Evolutionary conservation across 2,329 filamentous ascomycete species (phyloP).

Genomic region (Colletotrichum destructivum): DNA sequence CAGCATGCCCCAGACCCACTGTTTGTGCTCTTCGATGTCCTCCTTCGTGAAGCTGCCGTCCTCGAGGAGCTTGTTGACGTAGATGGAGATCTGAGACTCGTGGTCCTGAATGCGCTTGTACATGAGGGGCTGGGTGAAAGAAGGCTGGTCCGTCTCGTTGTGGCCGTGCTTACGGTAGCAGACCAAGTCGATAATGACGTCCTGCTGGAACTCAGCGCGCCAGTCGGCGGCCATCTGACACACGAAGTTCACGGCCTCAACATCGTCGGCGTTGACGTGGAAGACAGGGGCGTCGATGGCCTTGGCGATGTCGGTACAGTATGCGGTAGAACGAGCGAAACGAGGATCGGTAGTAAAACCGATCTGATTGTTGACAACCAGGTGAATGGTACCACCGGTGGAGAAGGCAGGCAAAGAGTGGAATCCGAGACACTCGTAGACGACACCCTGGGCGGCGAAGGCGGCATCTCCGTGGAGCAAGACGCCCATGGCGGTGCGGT

Average conservation of each 20-base stretch:
- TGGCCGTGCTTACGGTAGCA: conserved; percentile 99
- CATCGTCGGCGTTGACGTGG: conserved; percentile 99
- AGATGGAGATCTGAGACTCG: conserved; percentile 88
- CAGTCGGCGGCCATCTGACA: conserved; percentile 97
- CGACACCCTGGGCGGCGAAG: conserved; percentile 95
- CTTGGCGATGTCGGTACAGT: conserved; percentile 99
- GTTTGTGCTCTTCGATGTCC: conserved; percentile 98
- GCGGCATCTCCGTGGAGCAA: conserved; percentile 97
- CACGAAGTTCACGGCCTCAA: conserved; percentile 98
- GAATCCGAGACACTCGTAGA: conserved; percentile 99
- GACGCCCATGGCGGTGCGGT: conserved; percentile 93
- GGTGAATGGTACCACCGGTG: conserved; percentile 95
- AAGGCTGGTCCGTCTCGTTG: conserved; percentile 99
- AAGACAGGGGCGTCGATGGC: conserved; percentile 98
- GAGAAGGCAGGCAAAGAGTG: conserved; percentile 96
- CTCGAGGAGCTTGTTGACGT: conserved; percentile 89
- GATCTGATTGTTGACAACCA: conserved; percentile 99
- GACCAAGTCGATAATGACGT: conserved; percentile 97
- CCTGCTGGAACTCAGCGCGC: conserved; percentile 98
- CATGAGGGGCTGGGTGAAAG: conserved; percentile 99
- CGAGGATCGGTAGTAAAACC: conserved; percentile 99
- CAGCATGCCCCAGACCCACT: conserved; percentile 99
- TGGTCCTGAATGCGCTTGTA: conserved; percentile 97
- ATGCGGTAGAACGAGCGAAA: conserved; percentile 96
- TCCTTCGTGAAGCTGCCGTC: conserved; percentile 98